These are phyloP conservation scores for Lipomyces spencermartinsiae DNA, from an alignment of 805 yeast species.

Conservation along the genomic window DNA sequence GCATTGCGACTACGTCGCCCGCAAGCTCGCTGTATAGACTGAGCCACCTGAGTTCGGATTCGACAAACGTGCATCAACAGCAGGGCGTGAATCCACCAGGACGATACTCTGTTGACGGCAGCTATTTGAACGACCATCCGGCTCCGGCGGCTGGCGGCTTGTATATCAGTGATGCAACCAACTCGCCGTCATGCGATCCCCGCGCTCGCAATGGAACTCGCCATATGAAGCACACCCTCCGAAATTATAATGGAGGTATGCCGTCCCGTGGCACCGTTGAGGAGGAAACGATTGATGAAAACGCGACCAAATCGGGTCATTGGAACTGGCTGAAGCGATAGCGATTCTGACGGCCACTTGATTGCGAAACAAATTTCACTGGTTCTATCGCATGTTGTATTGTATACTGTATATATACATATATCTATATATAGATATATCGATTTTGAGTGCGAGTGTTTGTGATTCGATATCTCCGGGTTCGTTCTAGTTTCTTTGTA, in stretches of 20 bases:
- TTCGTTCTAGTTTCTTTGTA: too few species aligned
- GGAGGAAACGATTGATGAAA: conserved; percentile 1
- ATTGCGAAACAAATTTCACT: background rate
- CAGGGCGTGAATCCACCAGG: background rate
- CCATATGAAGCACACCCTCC: background rate
- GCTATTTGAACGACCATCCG: background rate
- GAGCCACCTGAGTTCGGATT: background rate
- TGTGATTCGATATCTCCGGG: too few species aligned
- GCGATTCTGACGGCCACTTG: background rate
- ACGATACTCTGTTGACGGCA: background rate
- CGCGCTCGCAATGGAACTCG: background rate
- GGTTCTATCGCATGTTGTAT: background rate
- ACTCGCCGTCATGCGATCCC: background rate
- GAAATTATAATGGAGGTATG: background rate
- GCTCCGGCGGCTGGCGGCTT: background rate
- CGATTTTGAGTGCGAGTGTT: background rate
- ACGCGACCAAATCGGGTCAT: background rate
- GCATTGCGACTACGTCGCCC: background rate
- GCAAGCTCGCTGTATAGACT: background rate
- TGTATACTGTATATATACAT: background rate
- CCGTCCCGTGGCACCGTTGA: background rate
- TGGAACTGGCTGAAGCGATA: background rate
- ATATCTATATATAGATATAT: background rate
- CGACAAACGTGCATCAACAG: background rate
- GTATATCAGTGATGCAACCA: background rate